phyloP scores from a whole-genome alignment of 1,139 yeast species.

The Candida smagusa region DNA sequence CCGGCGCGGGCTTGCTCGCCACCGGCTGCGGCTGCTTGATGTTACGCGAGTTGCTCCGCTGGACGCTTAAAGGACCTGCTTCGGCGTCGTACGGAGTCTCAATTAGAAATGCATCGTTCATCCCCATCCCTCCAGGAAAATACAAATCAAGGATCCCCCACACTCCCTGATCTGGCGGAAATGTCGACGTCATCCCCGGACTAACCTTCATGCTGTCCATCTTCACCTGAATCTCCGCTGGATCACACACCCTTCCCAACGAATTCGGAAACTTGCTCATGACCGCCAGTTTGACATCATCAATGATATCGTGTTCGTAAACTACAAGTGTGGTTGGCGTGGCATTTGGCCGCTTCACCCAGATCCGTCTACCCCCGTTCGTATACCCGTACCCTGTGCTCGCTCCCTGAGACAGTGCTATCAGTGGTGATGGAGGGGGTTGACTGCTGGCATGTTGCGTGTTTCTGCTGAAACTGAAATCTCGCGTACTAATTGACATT shows the following conservation, averaged over 20 bases:
- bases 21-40: conserved; percentile 15
- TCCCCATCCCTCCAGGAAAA: conserved; percentile 67
- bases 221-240: conserved; percentile 59
- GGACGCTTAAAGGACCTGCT: conserved; percentile 4
- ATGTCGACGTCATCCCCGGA: conserved; percentile 7
- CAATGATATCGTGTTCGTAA: conserved; percentile 56
- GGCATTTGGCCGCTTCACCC: conserved; percentile 60
- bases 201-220: conserved; percentile 21
- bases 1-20: conserved; percentile 10
- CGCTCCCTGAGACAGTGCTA: background rate
- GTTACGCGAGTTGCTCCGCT: background rate
- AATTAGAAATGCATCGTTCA: conserved; percentile 64
- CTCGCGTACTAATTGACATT: background rate
- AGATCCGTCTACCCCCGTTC: conserved; percentile 40
- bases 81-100: conserved; percentile 31
- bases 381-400: background rate
- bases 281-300: conserved; percentile 66
- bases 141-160: conserved; percentile 57
- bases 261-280: conserved; percentile 67
- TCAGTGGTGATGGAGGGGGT: background rate
- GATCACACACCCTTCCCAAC: conserved; percentile 59
- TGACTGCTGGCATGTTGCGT: background rate
- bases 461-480: background rate
- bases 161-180: conserved; percentile 66
- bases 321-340: conserved; percentile 68